Percentiles rank a stretch among this genome's conserved stretches.
Conservation (phyloP, 1,284 basidiomycete species). For the Coniophora puteana region DNA sequence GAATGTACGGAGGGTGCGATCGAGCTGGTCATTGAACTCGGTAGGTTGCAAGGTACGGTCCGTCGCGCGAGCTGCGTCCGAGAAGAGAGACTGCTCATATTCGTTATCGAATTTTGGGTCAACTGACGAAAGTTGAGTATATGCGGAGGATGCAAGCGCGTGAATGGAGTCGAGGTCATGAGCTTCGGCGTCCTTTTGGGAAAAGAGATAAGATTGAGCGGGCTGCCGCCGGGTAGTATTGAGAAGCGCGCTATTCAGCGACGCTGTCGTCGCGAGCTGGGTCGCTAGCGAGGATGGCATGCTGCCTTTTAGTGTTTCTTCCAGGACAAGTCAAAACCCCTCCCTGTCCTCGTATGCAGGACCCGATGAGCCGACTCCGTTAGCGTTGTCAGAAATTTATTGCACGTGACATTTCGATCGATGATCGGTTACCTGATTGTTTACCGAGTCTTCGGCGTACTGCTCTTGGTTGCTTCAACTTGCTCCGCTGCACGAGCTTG, state of each 20-base stretch:
- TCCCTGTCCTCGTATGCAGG: too few species aligned
- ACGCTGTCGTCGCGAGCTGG: slow-evolving; percentile 81
- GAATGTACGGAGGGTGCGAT: slow-evolving; percentile 60
- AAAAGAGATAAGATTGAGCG: slow-evolving; percentile 82
- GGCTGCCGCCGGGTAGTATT: slow-evolving; percentile 56
- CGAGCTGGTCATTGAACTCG: slow-evolving; percentile 62
- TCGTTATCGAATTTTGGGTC: slow-evolving; percentile 54
- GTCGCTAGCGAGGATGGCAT: slow-evolving; percentile 80
- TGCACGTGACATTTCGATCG: too few species aligned
- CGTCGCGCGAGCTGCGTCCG: slow-evolving; percentile 68
- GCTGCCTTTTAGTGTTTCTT: too few species aligned
- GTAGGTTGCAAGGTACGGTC: slow-evolving; percentile 82
- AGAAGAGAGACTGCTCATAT: slow-evolving; percentile 81
- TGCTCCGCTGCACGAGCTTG: too few species aligned
- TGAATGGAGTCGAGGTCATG: slow-evolving; percentile 88
- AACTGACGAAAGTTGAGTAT: slow-evolving; percentile 71
- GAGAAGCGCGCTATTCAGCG: slow-evolving; percentile 76
- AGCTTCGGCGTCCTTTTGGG: slow-evolving; percentile 71
- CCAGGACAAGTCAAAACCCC: too few species aligned
- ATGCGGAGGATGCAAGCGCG: slow-evolving; percentile 80
- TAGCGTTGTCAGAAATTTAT: too few species aligned
- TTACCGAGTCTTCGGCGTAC: too few species aligned
- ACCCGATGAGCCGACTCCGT: too few species aligned
- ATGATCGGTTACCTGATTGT: too few species aligned
- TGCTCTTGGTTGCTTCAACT: too few species aligned